A percentile compares a stretch with the other conserved stretches of the same genome.
phyloP scores from a whole-genome alignment of 768 basidiomycete species.

The Dentipellis sp. region DNA sequence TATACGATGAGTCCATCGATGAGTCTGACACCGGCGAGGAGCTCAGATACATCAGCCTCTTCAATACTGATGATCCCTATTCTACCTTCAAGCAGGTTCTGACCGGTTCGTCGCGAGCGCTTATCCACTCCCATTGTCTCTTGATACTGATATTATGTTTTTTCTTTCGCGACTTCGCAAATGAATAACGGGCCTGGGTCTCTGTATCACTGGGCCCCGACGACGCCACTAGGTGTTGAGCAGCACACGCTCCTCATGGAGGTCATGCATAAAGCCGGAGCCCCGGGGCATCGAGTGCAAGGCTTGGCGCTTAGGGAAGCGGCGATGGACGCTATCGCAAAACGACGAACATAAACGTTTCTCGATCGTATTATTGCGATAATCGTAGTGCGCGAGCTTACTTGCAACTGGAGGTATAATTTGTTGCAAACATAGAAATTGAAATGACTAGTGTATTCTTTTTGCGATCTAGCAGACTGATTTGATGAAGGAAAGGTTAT shows the following conservation, averaged over 20 bases:
- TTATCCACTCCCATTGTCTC: neutral
- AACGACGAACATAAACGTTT: too few species aligned
- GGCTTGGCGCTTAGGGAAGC: neutral
- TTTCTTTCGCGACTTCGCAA: slow-evolving; percentile 51
- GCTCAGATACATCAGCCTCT: slow-evolving; percentile 75
- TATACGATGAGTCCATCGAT: slow-evolving; percentile 28
- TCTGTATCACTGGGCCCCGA: slow-evolving; percentile 64
- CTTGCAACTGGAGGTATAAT: too few species aligned
- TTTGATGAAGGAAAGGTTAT: too few species aligned
- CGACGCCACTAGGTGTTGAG: slow-evolving; percentile 61
- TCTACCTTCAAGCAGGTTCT: slow-evolving; percentile 69
- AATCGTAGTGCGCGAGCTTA: too few species aligned
- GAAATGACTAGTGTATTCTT: too few species aligned
- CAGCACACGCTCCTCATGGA: slow-evolving; percentile 81
- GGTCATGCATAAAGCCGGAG: slow-evolving; percentile 43
- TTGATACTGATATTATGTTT: neutral
- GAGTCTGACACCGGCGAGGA: slow-evolving; percentile 72
- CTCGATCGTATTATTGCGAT: too few species aligned
- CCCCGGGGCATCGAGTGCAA: neutral
- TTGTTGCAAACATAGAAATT: too few species aligned
- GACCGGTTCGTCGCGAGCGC: slow-evolving; percentile 42
- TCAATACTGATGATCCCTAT: slow-evolving; percentile 76
- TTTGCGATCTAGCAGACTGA: too few species aligned
- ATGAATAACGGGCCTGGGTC: slow-evolving; percentile 56
- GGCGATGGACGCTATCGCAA: too few species aligned